Evolutionary conservation across 2,329 filamentous ascomycete genomes (phyloP), one percentile per base, ranked within the genome.

Genomic region (Alternaria panax): DNA sequence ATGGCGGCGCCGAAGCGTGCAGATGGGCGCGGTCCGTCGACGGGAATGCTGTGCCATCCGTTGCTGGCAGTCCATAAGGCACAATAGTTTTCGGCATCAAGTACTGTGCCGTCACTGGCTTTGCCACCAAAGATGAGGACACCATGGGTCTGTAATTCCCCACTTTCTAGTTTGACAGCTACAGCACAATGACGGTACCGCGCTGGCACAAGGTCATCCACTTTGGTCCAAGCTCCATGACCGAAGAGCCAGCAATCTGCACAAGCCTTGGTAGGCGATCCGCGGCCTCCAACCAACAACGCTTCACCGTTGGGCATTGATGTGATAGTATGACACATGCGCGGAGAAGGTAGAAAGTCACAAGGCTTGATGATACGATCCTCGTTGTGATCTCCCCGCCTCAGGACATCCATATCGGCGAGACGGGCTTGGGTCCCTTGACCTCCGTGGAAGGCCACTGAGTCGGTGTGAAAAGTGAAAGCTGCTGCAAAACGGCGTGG

Each of bases 311-410:
- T 79, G 2, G 83, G 84, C 5, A 96, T 74, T 48, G 87, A 82
- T 20, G 90, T 93, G 20, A 93, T 81, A 0, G 91, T 90, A 75
- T 95, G 92, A 67, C 92, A 95, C 83, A 94, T 89, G 43, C 81
- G 70, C 36, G 79, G 75, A 57, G 69, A 60, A 47, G 78, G 72
- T 42, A 63, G 59, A 46, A 50, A 57, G 48, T 53, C 89, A 61
- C 54, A 65, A 46, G 62, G 56, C 63, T 71, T 67, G 60, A 61
- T 47, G 42, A 30, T 54, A 52, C 47, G 67, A 47, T 69, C 73
- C 50, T 59, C 46, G 42, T 41, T 59, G 41, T 50, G 68, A 42
- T 68, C 74, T 45, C 78, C 72, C 41, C 68, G 70, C 47, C 62
- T 71, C 52, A 63, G 69, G n/a, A 68, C 54, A 71, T 83, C 76